These are phyloP conservation scores for Boletus reticulatus DNA, from an alignment of 768 basidiomycete species.

Conservation along the genomic window DNA sequence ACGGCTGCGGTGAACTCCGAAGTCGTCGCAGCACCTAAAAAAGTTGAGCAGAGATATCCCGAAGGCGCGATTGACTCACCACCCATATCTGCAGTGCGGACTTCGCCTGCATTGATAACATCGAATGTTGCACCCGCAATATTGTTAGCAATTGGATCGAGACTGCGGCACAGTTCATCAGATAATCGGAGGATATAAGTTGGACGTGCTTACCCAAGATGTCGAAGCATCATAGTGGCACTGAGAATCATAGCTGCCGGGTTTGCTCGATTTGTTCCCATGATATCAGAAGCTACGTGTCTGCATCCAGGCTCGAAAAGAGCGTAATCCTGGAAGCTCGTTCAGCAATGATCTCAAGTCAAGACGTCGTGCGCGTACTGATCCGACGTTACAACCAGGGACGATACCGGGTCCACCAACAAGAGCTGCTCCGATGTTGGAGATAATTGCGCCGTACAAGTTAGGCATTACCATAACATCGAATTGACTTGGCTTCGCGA, in stretches of 20 bases:
- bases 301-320: conserved; percentile 99
- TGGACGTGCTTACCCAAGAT: conserved; percentile 69
- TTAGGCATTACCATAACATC: conserved; percentile 99
- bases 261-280: conserved; percentile 95
- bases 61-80: conserved; percentile 49
- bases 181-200: conserved; percentile 15
- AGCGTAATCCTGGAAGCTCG: conserved; percentile 73
- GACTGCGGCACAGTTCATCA: conserved; percentile 41
- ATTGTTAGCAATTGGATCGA: conserved; percentile 89
- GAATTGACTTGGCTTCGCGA: conserved; percentile 92
- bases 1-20: conserved; percentile 94
- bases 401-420: conserved; percentile 98
- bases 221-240: conserved; percentile 96
- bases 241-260: conserved; percentile 97
- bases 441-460: conserved; percentile 94
- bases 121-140: conserved; percentile 92
- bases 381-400: conserved; percentile 96
- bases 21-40: conserved; percentile 78
- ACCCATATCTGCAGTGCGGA: conserved; percentile 94
- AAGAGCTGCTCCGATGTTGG: conserved; percentile 97
- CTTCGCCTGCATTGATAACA: conserved; percentile 84
- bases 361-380: conserved; percentile 45
- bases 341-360: not conserved
- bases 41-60: conserved; percentile 6
- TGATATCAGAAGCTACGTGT: conserved; percentile 92